These are phyloP conservation scores for Verticillium tricorpus DNA, from an alignment of 2,329 filamentous ascomycete genomes.

Conservation along the genomic window DNA sequence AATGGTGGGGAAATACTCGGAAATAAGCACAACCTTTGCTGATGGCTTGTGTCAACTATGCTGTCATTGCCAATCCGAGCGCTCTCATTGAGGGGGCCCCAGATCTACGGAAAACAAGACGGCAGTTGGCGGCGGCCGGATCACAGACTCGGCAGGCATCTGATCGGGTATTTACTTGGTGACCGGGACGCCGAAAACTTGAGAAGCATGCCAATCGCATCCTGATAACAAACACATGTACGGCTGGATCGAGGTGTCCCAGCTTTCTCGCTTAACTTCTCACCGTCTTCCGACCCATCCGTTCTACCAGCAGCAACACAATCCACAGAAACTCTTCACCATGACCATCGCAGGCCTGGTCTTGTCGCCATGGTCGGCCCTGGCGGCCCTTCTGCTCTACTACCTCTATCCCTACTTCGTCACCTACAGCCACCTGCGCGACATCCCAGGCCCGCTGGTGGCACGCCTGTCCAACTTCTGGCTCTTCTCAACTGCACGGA, in stretches of 20 bases:
- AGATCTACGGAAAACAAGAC: not conserved
- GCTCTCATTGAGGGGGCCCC: not conserved
- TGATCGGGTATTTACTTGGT: not conserved
- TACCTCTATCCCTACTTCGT: slow-evolving; percentile 53
- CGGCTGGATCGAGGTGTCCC: too few species aligned
- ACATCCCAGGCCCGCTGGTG: slow-evolving; percentile 59
- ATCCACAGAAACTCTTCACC: not conserved
- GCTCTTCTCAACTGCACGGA: slow-evolving; percentile 64
- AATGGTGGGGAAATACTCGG: not conserved
- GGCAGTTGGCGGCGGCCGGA: not conserved
- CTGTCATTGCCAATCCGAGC: not conserved
- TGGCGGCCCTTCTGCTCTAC: slow-evolving; percentile 5
- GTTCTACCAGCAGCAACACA: not conserved
- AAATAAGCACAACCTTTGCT: too few species aligned
- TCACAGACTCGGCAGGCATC: not conserved
- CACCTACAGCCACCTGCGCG: slow-evolving; percentile 44
- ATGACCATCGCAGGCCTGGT: slow-evolving; percentile 9
- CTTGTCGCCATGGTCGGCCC: slow-evolving; percentile 10
- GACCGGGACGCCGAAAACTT: not conserved
- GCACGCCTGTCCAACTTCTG: slow-evolving; percentile 72
- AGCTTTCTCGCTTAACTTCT: not conserved
- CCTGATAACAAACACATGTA: not conserved
- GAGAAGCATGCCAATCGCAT: not conserved
- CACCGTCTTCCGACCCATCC: not conserved
- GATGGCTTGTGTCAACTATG: not conserved